Evolutionary conservation across 2,329 filamentous ascomycete species (phyloP).

Genomic region (Parastagonospora avenae): DNA sequence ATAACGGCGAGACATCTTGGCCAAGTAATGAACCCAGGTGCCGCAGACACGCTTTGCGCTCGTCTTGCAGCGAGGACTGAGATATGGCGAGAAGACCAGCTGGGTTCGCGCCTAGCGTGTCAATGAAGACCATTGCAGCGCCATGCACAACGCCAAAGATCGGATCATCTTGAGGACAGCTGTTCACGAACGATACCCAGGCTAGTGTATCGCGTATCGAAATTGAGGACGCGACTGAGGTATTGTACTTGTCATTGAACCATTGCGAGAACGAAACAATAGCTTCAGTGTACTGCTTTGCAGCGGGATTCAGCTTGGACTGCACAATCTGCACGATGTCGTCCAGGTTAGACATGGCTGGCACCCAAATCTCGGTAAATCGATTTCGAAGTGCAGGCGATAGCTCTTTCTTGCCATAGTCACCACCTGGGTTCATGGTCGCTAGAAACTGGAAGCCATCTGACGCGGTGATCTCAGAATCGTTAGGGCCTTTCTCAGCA

Average conservation of each 20-base stretch:
- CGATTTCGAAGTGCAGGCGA: conserved; percentile 94
- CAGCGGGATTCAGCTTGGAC: conserved; percentile 68
- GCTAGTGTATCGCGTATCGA: conserved; percentile 91
- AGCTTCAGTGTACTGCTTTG: conserved; percentile 64
- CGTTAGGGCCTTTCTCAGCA: conserved; percentile 87
- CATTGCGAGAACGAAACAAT: conserved; percentile 90
- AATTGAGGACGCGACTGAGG: conserved; percentile 75
- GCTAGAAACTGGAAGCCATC: conserved; percentile 93
- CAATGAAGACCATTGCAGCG: conserved; percentile 93
- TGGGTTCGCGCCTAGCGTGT: conserved; percentile 93
- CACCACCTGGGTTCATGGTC: conserved; percentile 98
- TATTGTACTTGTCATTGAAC: conserved; percentile 83
- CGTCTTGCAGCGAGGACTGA: conserved; percentile 69
- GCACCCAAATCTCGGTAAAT: conserved; percentile 99
- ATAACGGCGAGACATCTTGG: conserved; percentile 67
- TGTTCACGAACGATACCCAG: conserved; percentile 93
- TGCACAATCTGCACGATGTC: conserved; percentile 88
- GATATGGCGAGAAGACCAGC: conserved; percentile 81
- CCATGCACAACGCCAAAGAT: conserved; percentile 73
- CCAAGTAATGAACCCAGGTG: conserved; percentile 72
- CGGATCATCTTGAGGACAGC: conserved; percentile 56
- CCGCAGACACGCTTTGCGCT: conserved; percentile 74
- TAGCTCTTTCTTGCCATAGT: conserved; percentile 97
- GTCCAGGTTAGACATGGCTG: conserved; percentile 78
- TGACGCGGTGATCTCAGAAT: conserved; percentile 76